Evolutionary conservation across 345 rosid genomes (phyloP).

Genomic region (Stellera chamaejasme): DNA sequence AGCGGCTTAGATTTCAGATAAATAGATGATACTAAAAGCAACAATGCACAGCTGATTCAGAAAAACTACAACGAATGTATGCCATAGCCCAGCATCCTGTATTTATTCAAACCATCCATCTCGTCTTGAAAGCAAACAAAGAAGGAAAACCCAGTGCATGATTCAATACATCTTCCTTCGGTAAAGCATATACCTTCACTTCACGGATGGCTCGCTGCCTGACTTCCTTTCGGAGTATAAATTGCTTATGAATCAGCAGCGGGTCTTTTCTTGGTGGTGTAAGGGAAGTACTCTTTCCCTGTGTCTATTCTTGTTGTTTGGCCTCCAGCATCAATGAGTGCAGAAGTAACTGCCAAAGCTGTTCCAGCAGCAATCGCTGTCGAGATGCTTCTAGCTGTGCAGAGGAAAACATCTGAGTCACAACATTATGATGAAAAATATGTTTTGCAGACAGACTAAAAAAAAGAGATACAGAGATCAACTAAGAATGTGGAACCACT

Average conservation of each 20-base stretch:
- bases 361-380: constrained; percentile 86
- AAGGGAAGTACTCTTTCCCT: constrained; percentile 90
- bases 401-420: too few relatives aligned
- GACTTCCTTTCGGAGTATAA: too few relatives aligned
- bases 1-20: too few relatives aligned
- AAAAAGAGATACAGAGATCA: too few relatives aligned
- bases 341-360: constrained; percentile 78
- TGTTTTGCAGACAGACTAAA: too few relatives aligned
- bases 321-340: constrained; percentile 76
- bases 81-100: background rate
- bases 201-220: constrained; percentile 9
- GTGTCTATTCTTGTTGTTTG: constrained; percentile 86
- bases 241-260: constrained; percentile 38
- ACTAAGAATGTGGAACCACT: too few relatives aligned
- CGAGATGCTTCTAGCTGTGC: constrained; percentile 72
- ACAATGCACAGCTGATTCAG: background rate
- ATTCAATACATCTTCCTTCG: constrained; percentile 25
- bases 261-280: constrained; percentile 80
- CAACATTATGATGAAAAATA: too few relatives aligned
- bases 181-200: constrained; percentile 20
- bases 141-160: constrained; percentile 23
- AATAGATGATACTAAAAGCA: too few relatives aligned
- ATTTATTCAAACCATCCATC: constrained; percentile 19
- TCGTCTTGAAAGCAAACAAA: constrained; percentile 8
- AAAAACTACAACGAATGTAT: background rate